phyloP scores from a whole-genome alignment of 768 basidiomycete species.

The Tulasnella sp. region DNA sequence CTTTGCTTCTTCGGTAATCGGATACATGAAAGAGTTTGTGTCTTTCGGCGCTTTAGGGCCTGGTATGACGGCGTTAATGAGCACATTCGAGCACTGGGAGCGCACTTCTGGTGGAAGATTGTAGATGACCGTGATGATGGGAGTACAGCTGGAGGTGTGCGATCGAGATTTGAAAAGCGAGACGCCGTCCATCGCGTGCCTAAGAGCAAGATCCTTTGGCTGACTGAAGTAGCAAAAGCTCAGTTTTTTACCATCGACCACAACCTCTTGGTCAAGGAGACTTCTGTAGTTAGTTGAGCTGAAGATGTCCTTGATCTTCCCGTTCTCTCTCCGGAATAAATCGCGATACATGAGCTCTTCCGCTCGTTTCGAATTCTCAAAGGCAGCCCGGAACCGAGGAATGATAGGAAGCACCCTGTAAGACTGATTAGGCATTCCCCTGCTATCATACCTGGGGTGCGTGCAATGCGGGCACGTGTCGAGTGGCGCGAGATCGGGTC shows the following conservation, averaged over 20 bases:
- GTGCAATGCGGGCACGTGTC: not conserved
- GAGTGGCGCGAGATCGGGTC: not conserved
- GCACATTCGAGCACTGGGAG: constrained; percentile 26
- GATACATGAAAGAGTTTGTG: constrained; percentile 30
- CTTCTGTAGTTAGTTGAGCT: not conserved
- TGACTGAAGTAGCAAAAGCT: not conserved
- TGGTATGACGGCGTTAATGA: constrained; percentile 35
- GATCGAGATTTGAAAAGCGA: not conserved
- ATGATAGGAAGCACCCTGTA: not conserved
- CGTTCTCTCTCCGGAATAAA: not conserved
- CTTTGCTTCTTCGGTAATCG: constrained; percentile 28
- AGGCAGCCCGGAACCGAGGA: not conserved
- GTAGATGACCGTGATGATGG: constrained; percentile 32
- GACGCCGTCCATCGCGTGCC: constrained; percentile 1
- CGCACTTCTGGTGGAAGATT: constrained; percentile 33
- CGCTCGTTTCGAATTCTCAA: not conserved
- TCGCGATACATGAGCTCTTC: not conserved
- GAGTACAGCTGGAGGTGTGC: not conserved
- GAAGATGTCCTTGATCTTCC: not conserved
- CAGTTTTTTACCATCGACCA: not conserved
- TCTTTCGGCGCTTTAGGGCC: constrained; percentile 35
- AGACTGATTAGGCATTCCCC: not conserved
- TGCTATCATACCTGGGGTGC: not conserved
- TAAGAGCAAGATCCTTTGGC: not conserved
- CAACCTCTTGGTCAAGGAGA: not conserved